These are phyloP conservation scores for Fimicolochytrium jonesii DNA, from an alignment of 192 early-diverging fungal species.

Conservation along the genomic window DNA sequence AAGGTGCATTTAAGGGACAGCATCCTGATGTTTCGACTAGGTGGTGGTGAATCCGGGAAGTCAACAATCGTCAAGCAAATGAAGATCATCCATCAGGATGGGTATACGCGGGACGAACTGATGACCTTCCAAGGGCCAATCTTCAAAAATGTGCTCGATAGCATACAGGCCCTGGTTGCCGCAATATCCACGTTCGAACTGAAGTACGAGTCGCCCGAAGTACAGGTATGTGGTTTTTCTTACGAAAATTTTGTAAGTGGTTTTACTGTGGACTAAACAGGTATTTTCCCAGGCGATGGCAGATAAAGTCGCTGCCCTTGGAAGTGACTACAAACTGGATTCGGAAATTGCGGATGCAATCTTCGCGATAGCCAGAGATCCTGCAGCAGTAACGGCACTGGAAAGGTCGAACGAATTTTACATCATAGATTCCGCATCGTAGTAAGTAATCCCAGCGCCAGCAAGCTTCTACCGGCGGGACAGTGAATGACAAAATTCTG, in stretches of 20 bases:
- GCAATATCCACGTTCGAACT: slow-evolving; percentile 59
- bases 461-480: neutral
- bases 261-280: no score
- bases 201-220: slow-evolving; percentile 17
- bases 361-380: slow-evolving; percentile 58
- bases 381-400: slow-evolving; percentile 56
- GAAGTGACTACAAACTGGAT: slow-evolving; percentile 10
- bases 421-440: slow-evolving; percentile 87
- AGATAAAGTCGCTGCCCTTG: no score
- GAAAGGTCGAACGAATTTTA: slow-evolving; percentile 80
- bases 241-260: no score
- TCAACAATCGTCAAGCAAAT: slow-evolving; percentile 97
- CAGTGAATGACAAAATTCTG: neutral
- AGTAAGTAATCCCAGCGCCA: slow-evolving; percentile 56
- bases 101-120: slow-evolving; percentile 78
- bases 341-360: slow-evolving; percentile 20
- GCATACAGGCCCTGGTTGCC: slow-evolving; percentile 68
- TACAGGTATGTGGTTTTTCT: neutral
- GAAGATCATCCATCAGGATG: slow-evolving; percentile 95
- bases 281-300: no score
- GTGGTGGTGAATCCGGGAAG: slow-evolving; percentile 91
- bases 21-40: slow-evolving; percentile 28
- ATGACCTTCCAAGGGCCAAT: slow-evolving; percentile 71
- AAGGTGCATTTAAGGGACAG: no score
- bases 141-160: slow-evolving; percentile 83